Base-by-base conservation (phyloP, 805 yeast species). In the Lipomyces anomalus region DNA sequence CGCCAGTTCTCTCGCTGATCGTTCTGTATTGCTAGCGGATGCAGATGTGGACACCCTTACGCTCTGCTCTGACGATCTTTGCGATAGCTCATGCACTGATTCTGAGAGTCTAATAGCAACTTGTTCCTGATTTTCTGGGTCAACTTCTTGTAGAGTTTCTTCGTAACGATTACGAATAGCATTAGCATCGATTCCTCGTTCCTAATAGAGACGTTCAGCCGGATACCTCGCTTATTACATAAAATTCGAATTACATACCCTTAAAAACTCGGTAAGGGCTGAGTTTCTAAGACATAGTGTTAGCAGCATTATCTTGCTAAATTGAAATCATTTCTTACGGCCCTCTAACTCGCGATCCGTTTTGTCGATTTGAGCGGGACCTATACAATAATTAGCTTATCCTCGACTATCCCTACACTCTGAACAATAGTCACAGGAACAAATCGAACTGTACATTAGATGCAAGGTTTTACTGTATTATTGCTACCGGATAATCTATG, bases 241-340 rank as follows among this genome's bases (percentile, higher is more conserved):
- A 20, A 18, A 11, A 20, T n/a, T 20, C 18, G 28, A 23, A 20
- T 5, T 6, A 38, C 42, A n/a, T 40, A 52, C 56, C 29, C 57
- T 42, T 33, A 53, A 42, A 24, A 52, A 53, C 43, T 52, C 57
- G 13, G 57, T 53, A 32, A 53, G 40, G 4, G 57, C 57, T 17
- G 57, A 53, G 39, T 47, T 53, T 23, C 53, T 49, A 20, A 7
- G 11, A 7, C 17, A 16, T 7, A 35, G 22, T 9, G 29, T 35
- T 6, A 40, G 32, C 33, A 6, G 11, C 4, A 17, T 2, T 23
- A 7, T 20, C 3, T 20, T 22, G 9, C 11, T 21, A n/a, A 13
- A 21, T 6, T 21, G 13, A 16, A 11, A 11, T 3, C 23, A 40
- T 20, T 13, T 33, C 53, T 42, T 46, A 48, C 53, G 53, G 53